Evolutionary conservation across 345 rosid species (phyloP), one percentile per base, ranked within the genome.

Genomic region (Ceriops zippeliana): DNA sequence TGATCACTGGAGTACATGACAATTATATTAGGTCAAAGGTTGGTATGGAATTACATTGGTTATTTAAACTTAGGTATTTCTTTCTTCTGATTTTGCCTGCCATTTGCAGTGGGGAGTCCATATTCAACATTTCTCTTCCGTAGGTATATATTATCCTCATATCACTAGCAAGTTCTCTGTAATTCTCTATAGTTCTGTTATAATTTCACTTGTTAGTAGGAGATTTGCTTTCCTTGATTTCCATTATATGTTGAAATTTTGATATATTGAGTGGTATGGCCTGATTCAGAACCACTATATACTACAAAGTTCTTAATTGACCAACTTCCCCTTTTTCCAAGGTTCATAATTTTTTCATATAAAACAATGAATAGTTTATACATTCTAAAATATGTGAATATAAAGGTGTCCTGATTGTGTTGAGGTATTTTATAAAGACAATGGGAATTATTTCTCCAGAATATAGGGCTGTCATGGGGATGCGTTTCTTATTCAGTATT

Each of bases 31-130:
- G 76, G 68, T 76, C 79, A 24, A 78, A 75, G 86, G 96, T 91
- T 71, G 77, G 83, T 76, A 20, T 71, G 68, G 24, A 79, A 61
- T 67, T 38, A 37, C 56, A 26, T 59, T 38, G 73, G 20, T 53
- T 46, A 2, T 57, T 16, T 53, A 21, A n/a, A 63, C 42, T 46
- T 27, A 61, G 53, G n/a, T 52, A 46, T 65, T 37, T 21, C 57
- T 63, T 42, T 68, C 65, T 77, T 67, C 73, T 72, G 64, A 79
- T 56, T 37, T 59, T 63, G 34, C 54, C 53, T 65, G n/a, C 58
- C 62, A 68, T 70, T 81, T 80, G 69, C 82, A 91, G 97, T 62
- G 83, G 76, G 86, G 78, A 68, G 79, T 85, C 78, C 90, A 90
- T 17, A 69, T 83, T 20, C 89, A 81, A 21, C 74, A 75, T 71